Conservation (phyloP, 306 rosid species). For the Dicorynia guianensis region DNA sequence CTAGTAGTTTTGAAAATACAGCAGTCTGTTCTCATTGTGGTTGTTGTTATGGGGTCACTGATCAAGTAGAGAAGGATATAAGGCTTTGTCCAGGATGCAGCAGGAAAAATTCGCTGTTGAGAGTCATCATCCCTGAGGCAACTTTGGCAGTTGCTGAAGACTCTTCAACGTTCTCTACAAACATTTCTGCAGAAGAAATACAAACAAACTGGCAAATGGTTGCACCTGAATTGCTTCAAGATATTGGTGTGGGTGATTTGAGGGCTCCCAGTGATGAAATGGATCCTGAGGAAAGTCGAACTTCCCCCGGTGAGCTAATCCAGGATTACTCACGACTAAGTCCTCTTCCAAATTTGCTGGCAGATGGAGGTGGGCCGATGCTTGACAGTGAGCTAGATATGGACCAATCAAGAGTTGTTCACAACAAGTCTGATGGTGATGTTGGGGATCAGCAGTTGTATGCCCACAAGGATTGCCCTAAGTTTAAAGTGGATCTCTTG, state of each 20-base stretch:
- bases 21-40: constrained; percentile 69
- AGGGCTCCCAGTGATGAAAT: constrained; percentile 48
- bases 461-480: constrained; percentile 50
- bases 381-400: constrained; percentile 47
- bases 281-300: constrained; percentile 53
- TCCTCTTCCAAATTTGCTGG: constrained; percentile 46
- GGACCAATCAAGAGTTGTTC: constrained; percentile 45
- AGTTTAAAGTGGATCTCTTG: constrained; percentile 52
- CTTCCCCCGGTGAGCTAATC: constrained; percentile 47
- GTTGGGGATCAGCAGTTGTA: constrained; percentile 53
- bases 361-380: constrained; percentile 49
- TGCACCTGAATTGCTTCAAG: constrained; percentile 48
- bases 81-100: constrained; percentile 69
- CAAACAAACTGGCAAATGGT: constrained; percentile 35
- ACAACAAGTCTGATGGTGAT: constrained; percentile 37
- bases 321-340: constrained; percentile 49
- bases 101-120: constrained; percentile 51
- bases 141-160: constrained; percentile 46
- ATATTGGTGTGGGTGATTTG: constrained; percentile 43
- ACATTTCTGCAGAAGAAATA: constrained; percentile 47
- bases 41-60: constrained; percentile 46
- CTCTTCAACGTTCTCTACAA: constrained; percentile 41
- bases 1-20: constrained; percentile 46
- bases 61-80: constrained; percentile 44
- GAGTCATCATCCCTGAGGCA: constrained; percentile 47